phyloP scores from a whole-genome alignment of 441 rosid species.

The Syzygium malaccense region DNA sequence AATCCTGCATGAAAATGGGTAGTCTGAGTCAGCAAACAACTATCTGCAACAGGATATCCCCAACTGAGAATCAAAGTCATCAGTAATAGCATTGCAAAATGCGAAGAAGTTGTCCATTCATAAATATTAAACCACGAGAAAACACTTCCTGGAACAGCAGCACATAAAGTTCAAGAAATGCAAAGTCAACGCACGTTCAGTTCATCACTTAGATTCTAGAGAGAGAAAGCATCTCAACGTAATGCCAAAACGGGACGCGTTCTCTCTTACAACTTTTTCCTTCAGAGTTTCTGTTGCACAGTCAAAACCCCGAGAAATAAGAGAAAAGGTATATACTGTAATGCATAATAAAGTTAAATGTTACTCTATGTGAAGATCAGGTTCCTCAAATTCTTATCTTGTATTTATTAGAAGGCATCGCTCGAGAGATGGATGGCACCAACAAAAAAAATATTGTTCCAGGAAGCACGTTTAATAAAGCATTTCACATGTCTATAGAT shows the following conservation, averaged over 20 bases:
- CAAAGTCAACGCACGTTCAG: neutral
- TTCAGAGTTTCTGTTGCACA: neutral
- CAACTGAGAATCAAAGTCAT: neutral
- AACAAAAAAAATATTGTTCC: neutral
- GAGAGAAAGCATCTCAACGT: neutral
- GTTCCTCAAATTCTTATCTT: neutral
- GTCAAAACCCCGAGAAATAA: neutral
- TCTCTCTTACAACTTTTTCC: neutral
- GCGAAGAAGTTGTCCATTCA: neutral
- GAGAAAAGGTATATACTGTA: neutral
- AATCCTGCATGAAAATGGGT: conserved; percentile 20
- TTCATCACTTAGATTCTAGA: neutral
- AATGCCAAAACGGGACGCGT: neutral
- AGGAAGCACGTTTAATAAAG: neutral
- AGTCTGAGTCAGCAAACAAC: neutral
- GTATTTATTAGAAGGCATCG: neutral
- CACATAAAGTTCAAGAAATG: neutral
- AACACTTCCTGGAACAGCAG: neutral
- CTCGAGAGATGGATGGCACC: neutral
- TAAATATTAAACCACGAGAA: neutral
- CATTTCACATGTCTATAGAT: neutral
- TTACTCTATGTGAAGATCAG: neutral
- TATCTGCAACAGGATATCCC: neutral
- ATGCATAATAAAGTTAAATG: neutral
- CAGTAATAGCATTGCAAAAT: neutral